phyloP scores from a whole-genome alignment of 176 grass and related monocot species.

The Oryza australiensis region DNA sequence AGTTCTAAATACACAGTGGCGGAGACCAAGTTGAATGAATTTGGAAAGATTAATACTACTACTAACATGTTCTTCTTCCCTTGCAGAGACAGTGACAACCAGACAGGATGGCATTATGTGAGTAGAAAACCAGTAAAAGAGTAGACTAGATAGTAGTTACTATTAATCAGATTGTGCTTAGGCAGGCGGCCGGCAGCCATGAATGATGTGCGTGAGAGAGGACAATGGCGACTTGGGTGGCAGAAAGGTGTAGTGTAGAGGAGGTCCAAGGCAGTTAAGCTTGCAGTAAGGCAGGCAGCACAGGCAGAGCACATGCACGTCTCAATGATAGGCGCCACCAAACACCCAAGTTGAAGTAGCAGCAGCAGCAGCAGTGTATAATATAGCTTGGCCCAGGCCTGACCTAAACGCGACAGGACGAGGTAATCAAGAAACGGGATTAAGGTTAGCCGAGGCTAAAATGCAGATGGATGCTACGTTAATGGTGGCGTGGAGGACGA shows the following conservation, averaged over 20 bases:
- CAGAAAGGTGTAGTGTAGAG: no score
- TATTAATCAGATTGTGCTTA: background rate
- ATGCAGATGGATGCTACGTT: background rate
- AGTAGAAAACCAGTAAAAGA: background rate
- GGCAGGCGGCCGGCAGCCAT: background rate
- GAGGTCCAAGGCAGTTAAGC: background rate
- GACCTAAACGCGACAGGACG: background rate
- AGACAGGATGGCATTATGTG: background rate
- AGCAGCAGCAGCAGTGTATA: background rate
- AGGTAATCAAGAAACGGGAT: background rate
- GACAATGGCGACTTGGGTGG: background rate
- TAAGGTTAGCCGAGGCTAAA: background rate
- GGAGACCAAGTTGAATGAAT: background rate
- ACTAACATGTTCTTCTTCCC: background rate
- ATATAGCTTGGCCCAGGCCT: background rate
- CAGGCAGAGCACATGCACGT: slow-evolving; percentile 8
- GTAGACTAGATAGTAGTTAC: background rate
- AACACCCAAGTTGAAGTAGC: background rate
- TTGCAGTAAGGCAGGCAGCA: background rate
- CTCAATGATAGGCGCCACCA: background rate
- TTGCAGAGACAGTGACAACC: background rate
- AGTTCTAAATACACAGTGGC: background rate
- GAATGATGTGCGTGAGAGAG: background rate
- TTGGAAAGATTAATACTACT: background rate
- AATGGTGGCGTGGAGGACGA: background rate